phyloP scores from a whole-genome alignment of 148 eudicot species.

The Beta vulgaris region DNA sequence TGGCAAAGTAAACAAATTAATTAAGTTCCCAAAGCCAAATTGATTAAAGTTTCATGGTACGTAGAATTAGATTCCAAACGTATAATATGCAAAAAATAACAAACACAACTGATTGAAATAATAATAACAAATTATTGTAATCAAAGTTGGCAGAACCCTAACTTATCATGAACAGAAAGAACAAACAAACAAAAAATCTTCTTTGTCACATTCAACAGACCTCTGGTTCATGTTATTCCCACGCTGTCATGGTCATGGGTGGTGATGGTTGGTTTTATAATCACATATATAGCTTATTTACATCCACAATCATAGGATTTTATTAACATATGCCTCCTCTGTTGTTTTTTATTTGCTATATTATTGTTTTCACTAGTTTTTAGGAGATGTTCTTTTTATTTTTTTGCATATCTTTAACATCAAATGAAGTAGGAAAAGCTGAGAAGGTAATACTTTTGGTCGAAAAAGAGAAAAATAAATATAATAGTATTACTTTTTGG shows the following conservation, averaged over 20 bases:
- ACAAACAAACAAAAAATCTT: background rate
- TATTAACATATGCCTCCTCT: too few relatives aligned
- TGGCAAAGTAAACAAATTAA: background rate
- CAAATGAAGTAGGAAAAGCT: too few relatives aligned
- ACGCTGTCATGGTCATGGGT: constrained; percentile 5
- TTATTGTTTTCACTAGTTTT: too few relatives aligned
- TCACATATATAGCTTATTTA: constrained; percentile 2
- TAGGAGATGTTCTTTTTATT: too few relatives aligned
- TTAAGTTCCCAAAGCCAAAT: too few relatives aligned
- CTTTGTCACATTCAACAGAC: background rate
- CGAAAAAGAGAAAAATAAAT: too few relatives aligned
- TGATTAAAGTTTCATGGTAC: background rate
- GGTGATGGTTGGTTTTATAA: background rate
- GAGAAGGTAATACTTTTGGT: too few relatives aligned
- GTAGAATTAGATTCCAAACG: background rate
- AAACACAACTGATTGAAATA: background rate
- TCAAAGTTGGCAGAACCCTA: background rate
- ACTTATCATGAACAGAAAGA: background rate
- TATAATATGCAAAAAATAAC: background rate
- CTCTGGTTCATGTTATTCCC: background rate
- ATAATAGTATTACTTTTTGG: too few relatives aligned
- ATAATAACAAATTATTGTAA: background rate
- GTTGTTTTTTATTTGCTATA: too few relatives aligned
- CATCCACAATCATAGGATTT: constrained; percentile 3
- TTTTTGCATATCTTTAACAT: background rate